phyloP scores from a whole-genome alignment of 805 yeast genomes.

The Blastobotrys chiropterorum region DNA sequence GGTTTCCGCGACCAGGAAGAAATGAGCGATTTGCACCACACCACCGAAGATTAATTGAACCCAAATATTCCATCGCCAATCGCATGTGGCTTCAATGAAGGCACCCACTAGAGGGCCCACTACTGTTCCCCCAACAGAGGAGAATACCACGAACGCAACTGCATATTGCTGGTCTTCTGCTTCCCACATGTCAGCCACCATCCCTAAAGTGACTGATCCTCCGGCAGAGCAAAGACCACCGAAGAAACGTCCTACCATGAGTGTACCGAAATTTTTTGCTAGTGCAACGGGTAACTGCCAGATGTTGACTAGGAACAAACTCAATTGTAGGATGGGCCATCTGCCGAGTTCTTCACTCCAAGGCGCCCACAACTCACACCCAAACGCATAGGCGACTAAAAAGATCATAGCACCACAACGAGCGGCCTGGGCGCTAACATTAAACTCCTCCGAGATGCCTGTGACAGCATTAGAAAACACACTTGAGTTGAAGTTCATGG shows the following conservation, averaged over 20 bases:
- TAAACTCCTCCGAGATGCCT: constrained; percentile 39
- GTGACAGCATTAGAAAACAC: constrained; percentile 36
- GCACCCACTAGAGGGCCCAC: constrained; percentile 50
- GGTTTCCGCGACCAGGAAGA: constrained; percentile 35
- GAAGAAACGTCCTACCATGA: constrained; percentile 39
- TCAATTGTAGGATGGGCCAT: constrained; percentile 39
- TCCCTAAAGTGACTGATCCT: constrained; percentile 48
- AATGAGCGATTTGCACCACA: constrained; percentile 31
- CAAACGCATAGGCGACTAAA: constrained; percentile 50
- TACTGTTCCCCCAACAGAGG: constrained; percentile 47
- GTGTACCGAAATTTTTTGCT: constrained; percentile 36
- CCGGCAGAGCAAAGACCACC: constrained; percentile 51
- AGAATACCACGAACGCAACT: constrained; percentile 45
- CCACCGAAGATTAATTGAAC: constrained; percentile 35
- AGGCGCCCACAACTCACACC: constrained; percentile 50
- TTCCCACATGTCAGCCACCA: constrained; percentile 41
- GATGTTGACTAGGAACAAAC: constrained; percentile 40
- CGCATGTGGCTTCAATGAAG: constrained; percentile 46
- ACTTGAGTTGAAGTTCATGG: constrained; percentile 39
- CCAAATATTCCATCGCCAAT: constrained; percentile 56
- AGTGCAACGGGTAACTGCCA: constrained; percentile 41
- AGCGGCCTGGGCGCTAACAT: constrained; percentile 38
- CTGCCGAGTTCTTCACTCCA: constrained; percentile 48
- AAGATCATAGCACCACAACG: constrained; percentile 45
- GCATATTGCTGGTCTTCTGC: constrained; percentile 42